These are phyloP conservation scores for Phaeosphaeriaceae sp. DNA, from an alignment of 2,329 filamentous ascomycete genomes.

Conservation along the genomic window DNA sequence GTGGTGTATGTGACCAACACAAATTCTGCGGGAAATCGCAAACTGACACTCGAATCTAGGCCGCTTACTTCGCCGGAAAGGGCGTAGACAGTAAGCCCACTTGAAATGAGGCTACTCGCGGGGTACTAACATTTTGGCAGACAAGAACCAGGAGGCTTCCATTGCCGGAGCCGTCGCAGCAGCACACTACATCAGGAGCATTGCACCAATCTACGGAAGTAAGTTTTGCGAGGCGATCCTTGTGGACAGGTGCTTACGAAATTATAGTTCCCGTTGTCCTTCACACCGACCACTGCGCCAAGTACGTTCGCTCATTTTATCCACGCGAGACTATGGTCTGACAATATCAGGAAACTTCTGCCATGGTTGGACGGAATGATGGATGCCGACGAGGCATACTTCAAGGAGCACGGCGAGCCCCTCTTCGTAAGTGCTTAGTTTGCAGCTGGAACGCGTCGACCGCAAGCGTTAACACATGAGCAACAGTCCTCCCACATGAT, in stretches of 20 bases:
- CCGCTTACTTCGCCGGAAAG: constrained; percentile 75
- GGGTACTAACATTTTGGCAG: constrained; percentile 21
- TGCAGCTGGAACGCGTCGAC: neutral
- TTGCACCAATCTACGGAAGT: constrained; percentile 77
- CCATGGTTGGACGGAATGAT: constrained; percentile 79
- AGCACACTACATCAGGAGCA: constrained; percentile 89
- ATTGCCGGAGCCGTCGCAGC: constrained; percentile 83
- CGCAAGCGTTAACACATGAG: neutral
- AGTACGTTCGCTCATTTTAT: constrained; percentile 46
- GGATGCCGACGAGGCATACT: constrained; percentile 91
- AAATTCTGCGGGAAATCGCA: neutral
- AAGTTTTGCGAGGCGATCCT: neutral
- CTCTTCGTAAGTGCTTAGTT: constrained; percentile 13
- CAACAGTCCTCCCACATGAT: constrained; percentile 88
- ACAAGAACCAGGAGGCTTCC: constrained; percentile 78
- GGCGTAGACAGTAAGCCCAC: constrained; percentile 19
- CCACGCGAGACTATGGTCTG: neutral
- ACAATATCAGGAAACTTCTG: constrained; percentile 74
- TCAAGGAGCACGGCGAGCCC: constrained; percentile 78
- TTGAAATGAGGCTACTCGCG: neutral
- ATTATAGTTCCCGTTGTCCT: constrained; percentile 73
- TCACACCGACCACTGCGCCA: constrained; percentile 85
- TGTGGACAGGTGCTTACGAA: neutral
- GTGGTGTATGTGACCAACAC: constrained; percentile 46
- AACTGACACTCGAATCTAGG: constrained; percentile 3